These are phyloP conservation scores for Paramecium biaurelia DNA, from an alignment of 73 alveolate genomes.

Conservation along the genomic window DNA sequence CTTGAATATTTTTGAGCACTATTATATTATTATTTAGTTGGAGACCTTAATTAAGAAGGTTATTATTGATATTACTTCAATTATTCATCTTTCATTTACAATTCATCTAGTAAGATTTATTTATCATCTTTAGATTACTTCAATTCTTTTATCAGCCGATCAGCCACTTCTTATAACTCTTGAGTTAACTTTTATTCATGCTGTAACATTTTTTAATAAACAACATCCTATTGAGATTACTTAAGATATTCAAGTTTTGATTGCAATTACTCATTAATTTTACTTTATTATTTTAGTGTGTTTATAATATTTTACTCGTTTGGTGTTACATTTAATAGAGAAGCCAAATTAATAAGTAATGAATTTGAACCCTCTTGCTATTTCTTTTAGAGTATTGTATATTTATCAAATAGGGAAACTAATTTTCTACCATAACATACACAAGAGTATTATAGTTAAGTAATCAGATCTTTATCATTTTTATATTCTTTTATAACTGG, in stretches of 20 bases:
- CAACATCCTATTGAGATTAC: background rate
- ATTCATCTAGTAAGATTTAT: constrained; percentile 2
- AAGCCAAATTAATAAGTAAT: background rate
- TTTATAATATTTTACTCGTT: background rate
- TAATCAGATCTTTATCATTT: constrained; percentile 20
- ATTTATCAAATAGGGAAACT: constrained; percentile 43
- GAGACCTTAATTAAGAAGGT: background rate
- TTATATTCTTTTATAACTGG: constrained; percentile 24
- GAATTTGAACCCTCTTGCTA: background rate
- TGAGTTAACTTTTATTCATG: constrained; percentile 15
- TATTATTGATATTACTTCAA: background rate
- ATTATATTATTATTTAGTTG: background rate
- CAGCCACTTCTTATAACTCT: constrained; percentile 29
- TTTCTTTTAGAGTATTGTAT: background rate
- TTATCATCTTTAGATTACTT: constrained; percentile 20
- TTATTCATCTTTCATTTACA: background rate
- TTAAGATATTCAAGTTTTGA: constrained; percentile 9
- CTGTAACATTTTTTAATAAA: constrained; percentile 10
- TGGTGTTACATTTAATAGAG: background rate
- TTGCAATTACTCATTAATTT: background rate
- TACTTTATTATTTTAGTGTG: background rate
- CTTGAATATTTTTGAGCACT: background rate
- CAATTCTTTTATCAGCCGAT: constrained; percentile 17
- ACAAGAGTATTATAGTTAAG: constrained; percentile 28
- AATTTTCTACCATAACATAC: constrained; percentile 57